Evolutionary conservation across 225 moss, liverwort and hornwort genomes (phyloP), one percentile per base, ranked within the genome.

Genomic region (Sphagnum tenellum): DNA sequence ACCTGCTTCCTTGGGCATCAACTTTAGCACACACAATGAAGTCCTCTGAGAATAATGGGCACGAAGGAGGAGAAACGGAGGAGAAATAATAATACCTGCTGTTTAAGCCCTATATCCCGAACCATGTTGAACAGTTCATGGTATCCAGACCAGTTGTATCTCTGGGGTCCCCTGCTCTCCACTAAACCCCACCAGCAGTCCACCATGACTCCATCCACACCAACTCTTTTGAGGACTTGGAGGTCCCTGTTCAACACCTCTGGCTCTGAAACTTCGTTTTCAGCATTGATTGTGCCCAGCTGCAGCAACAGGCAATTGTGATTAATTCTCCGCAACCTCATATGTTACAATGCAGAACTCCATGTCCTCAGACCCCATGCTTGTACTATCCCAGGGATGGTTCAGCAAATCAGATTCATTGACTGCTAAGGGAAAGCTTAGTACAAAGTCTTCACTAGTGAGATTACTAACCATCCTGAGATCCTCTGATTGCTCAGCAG

Each of bases 121-220:
- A 85, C 78, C 74, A 60, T 66, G 65, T 74, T 71, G 64, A 89
- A 84, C 44, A 89, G 56, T 45, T 69, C 65, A 51, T 61, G 80
- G 69, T 89, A 89, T 6, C 80, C 80, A 70, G 82, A 77, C 84
- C 87, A 89, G 12, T 87, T 71, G 60, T 87, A 89, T 54, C 76
- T 45, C 50, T 82, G 80, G 12, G 89, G 82, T 4, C 68, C 78
- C 72, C 75, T 77, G 62, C 81, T 76, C 73, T 89, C 89, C 29
- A 87, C 87, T 49, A 78, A 84, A 61, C 87, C 87, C 89, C 89
- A 89, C 89, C 87, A 89, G 50, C 87, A 78, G 68, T 89, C 84
- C 78, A 89, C 77, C 75, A 89, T 86, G 50, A 89, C 78, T 64
- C 87, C 89, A 82, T 87, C 84, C 63, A 87, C 89, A 53, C 87